Evolutionary conservation across 495 filamentous ascomycete species (phyloP), one percentile per base, ranked within the genome.

Genomic region (Thermochaetoides thermophila): DNA sequence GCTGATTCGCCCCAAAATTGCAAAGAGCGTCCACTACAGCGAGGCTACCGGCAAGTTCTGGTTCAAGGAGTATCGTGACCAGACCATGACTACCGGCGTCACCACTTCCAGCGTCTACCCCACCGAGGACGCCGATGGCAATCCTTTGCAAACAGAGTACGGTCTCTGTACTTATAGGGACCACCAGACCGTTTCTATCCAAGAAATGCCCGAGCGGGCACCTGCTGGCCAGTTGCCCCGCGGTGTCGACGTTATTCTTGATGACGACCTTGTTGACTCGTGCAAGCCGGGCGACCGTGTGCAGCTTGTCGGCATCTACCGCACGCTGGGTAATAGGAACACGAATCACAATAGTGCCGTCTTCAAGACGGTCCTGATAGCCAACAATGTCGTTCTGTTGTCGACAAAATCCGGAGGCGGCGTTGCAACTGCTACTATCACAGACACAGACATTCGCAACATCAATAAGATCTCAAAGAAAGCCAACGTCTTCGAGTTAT

Each of bases 391-490:
- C 29, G 84, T 99, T 19, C 69, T 92, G 32, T 69, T 99, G 8
- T 93, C 91, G 7, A 95, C 87, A 4, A 99, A 99, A 55, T 84
- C 84, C 8, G 85, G 87, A 17, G 87, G 89, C 25, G 89, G 91
- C 13, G 81, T 95, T 42, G 89, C 87, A 3, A 80, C 91, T 35
- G 78, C 83, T 15, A 78, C 73, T 3, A 92, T 96, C 40, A 96
- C 91, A n/a, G 89, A 96, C 44, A 91, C 81, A 5, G 89, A 99
- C 48, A 87, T 99, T 48, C 76, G 89, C 37, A 95, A 99, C 52
- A 96, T 99, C 64, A 96, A 94, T 65, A 94, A 93, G 55, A 71
- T 95, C 29, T 59, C 91, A 13, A 99, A 96, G 71, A 91, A 94
- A 53, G 85, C 76, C 57, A 83, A 87, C 39, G 74, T 95, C 10